Evolutionary conservation across 1,284 basidiomycete species (phyloP), one percentile per base, ranked within the genome.

Genomic region (Moesziomyces aphidis): DNA sequence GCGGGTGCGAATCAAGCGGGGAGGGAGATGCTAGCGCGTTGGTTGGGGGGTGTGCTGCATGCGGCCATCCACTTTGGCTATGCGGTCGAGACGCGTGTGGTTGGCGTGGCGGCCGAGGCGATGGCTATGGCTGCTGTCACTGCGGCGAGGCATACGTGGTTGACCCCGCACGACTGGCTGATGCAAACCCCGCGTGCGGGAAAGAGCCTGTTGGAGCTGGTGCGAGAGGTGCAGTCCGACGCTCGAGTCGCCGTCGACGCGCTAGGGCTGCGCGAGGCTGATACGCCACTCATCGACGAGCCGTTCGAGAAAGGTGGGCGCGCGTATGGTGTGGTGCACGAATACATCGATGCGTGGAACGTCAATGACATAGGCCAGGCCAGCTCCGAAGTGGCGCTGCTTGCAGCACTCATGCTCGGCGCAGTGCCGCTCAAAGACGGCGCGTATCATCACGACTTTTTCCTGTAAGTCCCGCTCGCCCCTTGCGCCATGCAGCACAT

Each of bases 31-130:
- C 31, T 78, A 1, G 49, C 23, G 26, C 54, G 81, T 5, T 77
- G 79, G n/a, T 73, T 84, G 4, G 79, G 77, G 1, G 84, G 83
- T 6, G 84, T 80, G 4, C 48, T 85, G n/a, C 84, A 85, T 58
- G 75, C 77, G 2, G 43, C 83, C 34, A 85, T 85, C 47, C 82
- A 85, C 50, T 71, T 82, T 28, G 83, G 84, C 1, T 79, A 84
- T 50, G 85, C 81, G 8, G 50, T 82, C 55, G 85, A 85, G 55
- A 77, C 83, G 28, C 59, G 63, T 0, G 19, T 82, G 31, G 57
- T 65, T 13, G 76, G 50, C 6, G 17, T 85, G 10, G 80, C 79
- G 1, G 80, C 80, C 0, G 83, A 85, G 61, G 84, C 74, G n/a
- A 51, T 77, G 51, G 72, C 76, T 1, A 77, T 77, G 76, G 62